These are phyloP conservation scores for Flaveria robusta DNA, from an alignment of 129 eudicot species.

Conservation along the genomic window DNA sequence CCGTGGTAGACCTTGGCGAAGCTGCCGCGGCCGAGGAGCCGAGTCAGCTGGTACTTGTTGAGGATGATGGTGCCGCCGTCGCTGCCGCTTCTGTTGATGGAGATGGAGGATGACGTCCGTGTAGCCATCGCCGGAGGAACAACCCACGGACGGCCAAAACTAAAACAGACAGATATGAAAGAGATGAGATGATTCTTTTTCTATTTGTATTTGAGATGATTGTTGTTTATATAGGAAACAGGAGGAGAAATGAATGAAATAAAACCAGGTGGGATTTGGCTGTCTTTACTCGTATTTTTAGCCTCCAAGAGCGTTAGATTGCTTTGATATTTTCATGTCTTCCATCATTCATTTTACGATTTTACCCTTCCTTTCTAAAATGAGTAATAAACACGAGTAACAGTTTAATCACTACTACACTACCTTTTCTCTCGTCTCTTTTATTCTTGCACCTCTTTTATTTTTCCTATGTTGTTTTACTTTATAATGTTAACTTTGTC, in stretches of 20 bases:
- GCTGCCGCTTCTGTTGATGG: conserved; percentile 46
- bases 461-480: too few species aligned
- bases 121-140: conserved; percentile 16
- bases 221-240: background rate
- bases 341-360: background rate
- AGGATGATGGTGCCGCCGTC: conserved; percentile 57
- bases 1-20: conserved; percentile 81
- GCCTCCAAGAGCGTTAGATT: conserved; percentile 27
- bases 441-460: too few species aligned
- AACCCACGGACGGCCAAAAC: too few species aligned
- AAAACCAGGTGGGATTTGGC: conserved; percentile 36
- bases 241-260: background rate
- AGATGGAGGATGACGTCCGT: conserved; percentile 27
- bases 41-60: conserved; percentile 64
- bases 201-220: background rate
- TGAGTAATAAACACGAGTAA: too few species aligned
- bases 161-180: conserved; percentile 14
- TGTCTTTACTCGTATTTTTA: conserved; percentile 32
- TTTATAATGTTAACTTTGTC: too few species aligned
- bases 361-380: background rate
- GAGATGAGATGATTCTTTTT: background rate
- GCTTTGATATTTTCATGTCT: conserved; percentile 26
- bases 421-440: too few species aligned
- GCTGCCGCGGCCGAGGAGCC: conserved; percentile 72
- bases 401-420: too few species aligned